Evolutionary conservation across 306 rosid species (phyloP), one percentile per base, ranked within the genome.

Genomic region (Cajanus cajan): DNA sequence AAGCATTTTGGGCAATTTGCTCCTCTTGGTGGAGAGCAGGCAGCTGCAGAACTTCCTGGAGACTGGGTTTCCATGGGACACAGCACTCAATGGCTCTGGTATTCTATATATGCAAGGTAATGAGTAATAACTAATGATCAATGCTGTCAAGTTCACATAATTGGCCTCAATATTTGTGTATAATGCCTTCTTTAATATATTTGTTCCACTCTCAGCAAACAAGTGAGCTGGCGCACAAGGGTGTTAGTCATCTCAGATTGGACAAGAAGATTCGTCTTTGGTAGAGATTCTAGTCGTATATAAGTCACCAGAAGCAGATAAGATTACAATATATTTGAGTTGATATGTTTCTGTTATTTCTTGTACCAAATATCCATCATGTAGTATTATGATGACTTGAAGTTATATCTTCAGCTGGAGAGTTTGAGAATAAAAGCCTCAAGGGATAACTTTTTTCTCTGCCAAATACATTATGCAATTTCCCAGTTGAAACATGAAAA

Each of bases 171-270:
- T 47, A 12, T 51, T 1, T 51, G 68, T 50, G 34, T 14, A 45
- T 68, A 31, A 36, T 10, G 22, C 50, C 33, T 76, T 48, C 21
- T 76, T 61, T 76, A 39, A 18, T 45, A 12, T 13, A 9, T 37
- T 0, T 63, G 15, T 64, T 7, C 16, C 10, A 21, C 51, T 4
- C 12, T 31, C 90, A 93, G 96, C 85, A 93, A 93, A 83, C 97
- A 93, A 83, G 96, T 90, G 83, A 92, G 96, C 93, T 92, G 95
- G 92, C 85, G 97, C n/a, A 92, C 95, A 28, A 87, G 93, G 87
- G 58, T 86, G 50, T 51, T 90, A 57, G 92, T 92, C 40, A 74
- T 92, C 28, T 89, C 90, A 63, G 93, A 90, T 77, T 92, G 97
- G 97, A 86, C 91, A 5, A 80, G 91, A 74, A 88, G 81, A 80